These are phyloP conservation scores for Tulasnella sp. DNA, from an alignment of 768 basidiomycete genomes.

Conservation along the genomic window DNA sequence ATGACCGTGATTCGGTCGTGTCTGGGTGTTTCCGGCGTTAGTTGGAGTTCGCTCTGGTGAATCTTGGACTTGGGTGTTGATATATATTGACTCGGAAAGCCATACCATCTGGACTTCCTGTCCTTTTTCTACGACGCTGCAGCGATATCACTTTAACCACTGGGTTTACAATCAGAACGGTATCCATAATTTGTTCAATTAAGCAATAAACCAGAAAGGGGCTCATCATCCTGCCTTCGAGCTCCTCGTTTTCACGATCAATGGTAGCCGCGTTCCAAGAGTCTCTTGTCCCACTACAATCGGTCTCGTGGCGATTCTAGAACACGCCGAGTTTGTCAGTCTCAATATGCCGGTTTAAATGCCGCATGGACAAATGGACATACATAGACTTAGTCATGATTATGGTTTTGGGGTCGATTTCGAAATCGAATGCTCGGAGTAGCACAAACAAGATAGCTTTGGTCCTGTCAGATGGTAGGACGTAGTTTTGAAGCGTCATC, in stretches of 20 bases:
- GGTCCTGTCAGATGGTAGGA: background rate
- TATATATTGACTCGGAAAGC: no score
- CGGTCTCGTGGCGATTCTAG: conserved; percentile 16
- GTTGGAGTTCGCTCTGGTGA: no score
- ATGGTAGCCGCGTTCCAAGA: background rate
- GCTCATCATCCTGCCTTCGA: background rate
- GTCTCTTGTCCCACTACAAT: conserved; percentile 13
- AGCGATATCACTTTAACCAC: no score
- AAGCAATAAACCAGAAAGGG: background rate
- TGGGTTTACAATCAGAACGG: no score
- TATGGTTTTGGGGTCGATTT: conserved; percentile 3
- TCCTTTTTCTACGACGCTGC: no score
- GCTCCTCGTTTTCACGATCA: conserved; percentile 2
- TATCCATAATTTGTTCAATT: background rate
- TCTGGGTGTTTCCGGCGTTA: no score
- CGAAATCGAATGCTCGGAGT: conserved; percentile 27
- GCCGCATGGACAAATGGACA: background rate
- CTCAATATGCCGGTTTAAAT: background rate
- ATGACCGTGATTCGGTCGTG: no score
- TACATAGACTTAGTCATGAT: conserved; percentile 20
- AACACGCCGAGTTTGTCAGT: background rate
- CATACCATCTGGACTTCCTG: no score
- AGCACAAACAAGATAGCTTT: conserved; percentile 25
- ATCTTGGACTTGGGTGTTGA: no score
- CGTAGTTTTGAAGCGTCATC: background rate